Evolutionary conservation across 352 stramenopile species (phyloP).

Genomic region (Globisporangium mamillatum): DNA sequence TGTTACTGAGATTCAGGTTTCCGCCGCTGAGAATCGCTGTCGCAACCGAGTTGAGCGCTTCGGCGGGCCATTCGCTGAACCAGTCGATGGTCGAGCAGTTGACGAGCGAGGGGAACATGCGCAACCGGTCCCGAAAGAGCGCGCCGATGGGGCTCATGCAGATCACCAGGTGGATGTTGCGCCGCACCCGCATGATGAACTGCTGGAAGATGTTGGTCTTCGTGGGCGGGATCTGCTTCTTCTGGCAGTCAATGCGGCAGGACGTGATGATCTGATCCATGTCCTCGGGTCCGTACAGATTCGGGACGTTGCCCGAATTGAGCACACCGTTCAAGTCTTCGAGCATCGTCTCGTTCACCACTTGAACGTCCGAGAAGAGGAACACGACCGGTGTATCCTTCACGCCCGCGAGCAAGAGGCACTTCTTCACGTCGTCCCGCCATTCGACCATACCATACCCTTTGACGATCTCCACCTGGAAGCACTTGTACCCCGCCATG

Average conservation of each 20-base stretch:
- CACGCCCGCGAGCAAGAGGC: constrained; percentile 84
- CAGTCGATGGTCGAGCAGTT: constrained; percentile 89
- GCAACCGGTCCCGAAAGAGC: constrained; percentile 75
- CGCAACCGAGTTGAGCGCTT: constrained; percentile 80
- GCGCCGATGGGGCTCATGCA: constrained; percentile 84
- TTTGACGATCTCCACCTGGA: constrained; percentile 95
- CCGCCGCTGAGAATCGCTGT: constrained; percentile 83
- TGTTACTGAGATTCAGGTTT: constrained; percentile 61
- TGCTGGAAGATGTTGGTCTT: constrained; percentile 95
- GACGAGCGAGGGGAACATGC: constrained; percentile 88
- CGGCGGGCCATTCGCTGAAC: constrained; percentile 87
- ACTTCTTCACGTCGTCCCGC: constrained; percentile 93
- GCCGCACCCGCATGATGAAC: constrained; percentile 90
- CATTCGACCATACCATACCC: constrained; percentile 92
- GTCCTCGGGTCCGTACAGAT: constrained; percentile 91
- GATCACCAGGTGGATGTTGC: constrained; percentile 91
- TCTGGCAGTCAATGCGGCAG: constrained; percentile 91
- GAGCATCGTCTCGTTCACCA: constrained; percentile 94
- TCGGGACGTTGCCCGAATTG: constrained; percentile 94
- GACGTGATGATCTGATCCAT: constrained; percentile 90
- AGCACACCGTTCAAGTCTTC: constrained; percentile 95
- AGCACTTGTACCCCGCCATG: constrained; percentile 92
- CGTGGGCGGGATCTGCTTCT: constrained; percentile 87
- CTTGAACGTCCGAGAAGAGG: constrained; percentile 93
- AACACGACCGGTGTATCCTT: constrained; percentile 92